Base-by-base conservation (phyloP, 2,329 filamentous ascomycete species). In the Phoma herbarum region DNA sequence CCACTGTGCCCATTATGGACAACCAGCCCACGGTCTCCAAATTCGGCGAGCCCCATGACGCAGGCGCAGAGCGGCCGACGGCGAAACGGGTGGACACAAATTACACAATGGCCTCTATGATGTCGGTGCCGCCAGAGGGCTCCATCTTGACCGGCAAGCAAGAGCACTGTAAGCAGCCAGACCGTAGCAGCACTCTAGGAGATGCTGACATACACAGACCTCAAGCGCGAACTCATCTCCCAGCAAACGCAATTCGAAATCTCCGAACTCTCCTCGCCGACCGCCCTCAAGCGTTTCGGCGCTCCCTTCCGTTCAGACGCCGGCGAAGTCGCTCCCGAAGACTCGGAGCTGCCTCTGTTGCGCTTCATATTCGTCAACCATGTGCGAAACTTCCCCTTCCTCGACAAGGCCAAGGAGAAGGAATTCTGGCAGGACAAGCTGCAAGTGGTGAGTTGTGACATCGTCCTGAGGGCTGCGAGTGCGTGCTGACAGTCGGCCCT, bases 341-440 rank as follows among this genome's bases (percentile, higher is more conserved):
- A 99, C 74, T 97, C 93, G 2, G 94, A 98, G 69, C 84, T 99
- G 26, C 95, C 95, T 18, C 90, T 99, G 62, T 83, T 99, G 61
- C 88, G 95, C 65, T 98, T 95, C 80, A 97, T 99, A 73, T 99
- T 99, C 75, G 95, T 98, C 53, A 90, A 98, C 75, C 93, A 98
- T 88, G 88, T 99, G 59, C 92, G 95, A 72, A 96, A 98, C 71
- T 99, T 99, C 71, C 95, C 95, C 1, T 99, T 99, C 74, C 86
- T 99, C 64, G 93, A 99, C 79, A 92, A 96, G 83, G 95, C 95
- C 22, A 90, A 88, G 73, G 95, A 99, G 84, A 97, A 98, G 85
- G 95, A 99, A 79, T 99, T 99, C 73, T 99, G 95, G 95, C 95
- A 99, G 80, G 93, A 98, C 75, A 98, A 96, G 78, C 82, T 99